A percentile compares a stretch with the other conserved stretches of the same genome.
Evolutionary conservation across 768 basidiomycete genomes (phyloP).

Genomic region (Cystofilobasidium bisporidii): DNA sequence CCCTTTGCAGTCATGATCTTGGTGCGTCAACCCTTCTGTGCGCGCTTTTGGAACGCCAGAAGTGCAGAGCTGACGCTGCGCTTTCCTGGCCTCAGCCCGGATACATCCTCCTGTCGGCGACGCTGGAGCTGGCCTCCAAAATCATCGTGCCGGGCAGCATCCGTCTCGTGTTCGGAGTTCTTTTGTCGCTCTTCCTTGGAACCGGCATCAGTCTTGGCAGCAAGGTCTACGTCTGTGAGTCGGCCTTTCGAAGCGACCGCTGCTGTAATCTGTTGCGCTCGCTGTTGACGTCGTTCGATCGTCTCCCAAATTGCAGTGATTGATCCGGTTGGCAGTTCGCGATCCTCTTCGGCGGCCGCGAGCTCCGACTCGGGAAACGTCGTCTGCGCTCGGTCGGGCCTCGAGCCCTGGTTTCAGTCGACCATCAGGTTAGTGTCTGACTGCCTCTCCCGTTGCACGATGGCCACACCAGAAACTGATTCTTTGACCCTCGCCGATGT

Average conservation of each 20-base stretch:
- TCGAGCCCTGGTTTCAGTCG: constrained; percentile 5
- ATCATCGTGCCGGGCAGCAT: constrained; percentile 22
- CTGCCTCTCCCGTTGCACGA: background rate
- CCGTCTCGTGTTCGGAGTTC: constrained; percentile 17
- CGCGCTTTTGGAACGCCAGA: too few relatives aligned
- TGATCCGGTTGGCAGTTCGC: background rate
- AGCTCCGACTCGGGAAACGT: background rate
- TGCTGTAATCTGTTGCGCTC: too few relatives aligned
- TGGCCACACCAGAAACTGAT: too few relatives aligned
- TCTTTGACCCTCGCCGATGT: too few relatives aligned
- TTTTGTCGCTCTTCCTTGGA: constrained; percentile 24
- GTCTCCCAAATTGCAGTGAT: background rate
- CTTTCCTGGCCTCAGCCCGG: background rate
- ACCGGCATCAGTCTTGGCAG: constrained; percentile 21
- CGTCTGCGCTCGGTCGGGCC: constrained; percentile 3
- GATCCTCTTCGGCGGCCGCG: constrained; percentile 2
- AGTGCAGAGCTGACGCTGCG: too few relatives aligned
- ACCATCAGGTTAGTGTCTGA: background rate
- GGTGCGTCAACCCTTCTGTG: background rate
- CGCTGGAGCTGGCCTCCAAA: constrained; percentile 22
- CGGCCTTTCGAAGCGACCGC: too few relatives aligned
- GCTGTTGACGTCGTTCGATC: too few relatives aligned
- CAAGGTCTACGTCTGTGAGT: constrained; percentile 17
- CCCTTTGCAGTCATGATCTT: constrained; percentile 6
- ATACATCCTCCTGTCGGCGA: constrained; percentile 15